Conservation (phyloP, 805 yeast species). For the Cyberlindnera japonica region DNA sequence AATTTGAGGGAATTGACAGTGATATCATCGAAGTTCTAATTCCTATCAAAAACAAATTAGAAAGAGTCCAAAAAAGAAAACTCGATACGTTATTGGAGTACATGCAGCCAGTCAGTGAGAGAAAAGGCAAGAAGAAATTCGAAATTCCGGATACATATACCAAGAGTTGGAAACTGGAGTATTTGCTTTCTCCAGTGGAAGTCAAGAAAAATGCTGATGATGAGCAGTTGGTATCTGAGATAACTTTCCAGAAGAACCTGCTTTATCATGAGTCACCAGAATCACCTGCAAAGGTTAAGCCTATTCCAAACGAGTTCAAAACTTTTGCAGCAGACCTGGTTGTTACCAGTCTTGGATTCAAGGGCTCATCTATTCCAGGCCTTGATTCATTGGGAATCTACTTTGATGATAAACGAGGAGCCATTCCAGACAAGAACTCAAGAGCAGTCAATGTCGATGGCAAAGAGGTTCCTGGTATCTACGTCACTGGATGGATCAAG, state of each 20-base stretch:
- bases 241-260: conserved; percentile 47
- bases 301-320: conserved; percentile 23
- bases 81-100: conserved; percentile 59
- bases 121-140: conserved; percentile 20
- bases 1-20: conserved; percentile 44
- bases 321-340: conserved; percentile 55
- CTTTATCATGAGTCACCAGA: conserved; percentile 35
- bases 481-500: conserved; percentile 88
- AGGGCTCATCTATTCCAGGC: conserved; percentile 61
- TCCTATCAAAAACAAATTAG: conserved; percentile 59
- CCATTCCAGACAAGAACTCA: conserved; percentile 45
- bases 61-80: conserved; percentile 50
- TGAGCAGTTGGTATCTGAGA: conserved; percentile 32
- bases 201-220: conserved; percentile 36
- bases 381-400: conserved; percentile 41
- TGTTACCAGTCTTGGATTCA: conserved; percentile 80
- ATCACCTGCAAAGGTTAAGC: conserved; percentile 24
- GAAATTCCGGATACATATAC: conserved; percentile 12
- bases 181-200: conserved; percentile 60
- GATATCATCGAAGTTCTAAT: conserved; percentile 38
- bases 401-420: conserved; percentile 43
- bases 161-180: conserved; percentile 61
- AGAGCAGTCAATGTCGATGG: conserved; percentile 33
- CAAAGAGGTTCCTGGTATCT: conserved; percentile 45
- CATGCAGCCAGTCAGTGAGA: conserved; percentile 31